Conservation (phyloP, 139 green algal genomes). For the Monoraphidium neglectum region DNA sequence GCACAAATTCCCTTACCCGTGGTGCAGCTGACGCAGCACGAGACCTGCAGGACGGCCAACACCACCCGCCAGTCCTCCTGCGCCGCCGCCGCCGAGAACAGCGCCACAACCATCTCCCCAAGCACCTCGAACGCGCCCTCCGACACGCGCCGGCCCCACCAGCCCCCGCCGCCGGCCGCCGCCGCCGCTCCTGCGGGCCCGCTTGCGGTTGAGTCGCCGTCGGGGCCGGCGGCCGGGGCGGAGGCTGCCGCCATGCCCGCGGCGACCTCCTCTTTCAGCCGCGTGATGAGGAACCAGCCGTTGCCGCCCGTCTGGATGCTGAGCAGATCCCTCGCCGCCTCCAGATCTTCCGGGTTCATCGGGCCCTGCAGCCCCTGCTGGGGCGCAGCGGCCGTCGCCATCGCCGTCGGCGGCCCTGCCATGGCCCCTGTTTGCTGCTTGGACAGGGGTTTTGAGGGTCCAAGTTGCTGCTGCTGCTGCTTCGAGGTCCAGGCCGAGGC, state of each 20-base stretch:
- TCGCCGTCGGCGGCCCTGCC: neutral
- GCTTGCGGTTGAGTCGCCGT: neutral
- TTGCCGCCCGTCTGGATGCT: slow-evolving; percentile 37
- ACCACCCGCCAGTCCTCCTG: slow-evolving; percentile 29
- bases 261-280: slow-evolving; percentile 30
- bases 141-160: neutral
- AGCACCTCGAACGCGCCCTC: slow-evolving; percentile 17
- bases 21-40: neutral
- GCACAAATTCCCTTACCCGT: neutral
- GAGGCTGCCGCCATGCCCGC: neutral
- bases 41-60: slow-evolving; percentile 10
- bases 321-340: slow-evolving; percentile 13
- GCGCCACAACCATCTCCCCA: slow-evolving; percentile 1
- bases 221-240: neutral
- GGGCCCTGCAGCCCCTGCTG: neutral
- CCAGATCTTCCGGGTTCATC: neutral
- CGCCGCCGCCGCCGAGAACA: slow-evolving; percentile 6
- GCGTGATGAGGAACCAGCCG: slow-evolving; percentile 34
- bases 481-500: too few relatives aligned
- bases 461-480: neutral
- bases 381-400: neutral
- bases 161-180: neutral
- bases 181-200: neutral
- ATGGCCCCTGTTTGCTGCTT: too few relatives aligned
- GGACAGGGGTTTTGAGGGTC: too few relatives aligned